Conservation (phyloP, 2,329 filamentous ascomycete species). For the Paecilomyces formosus region DNA sequence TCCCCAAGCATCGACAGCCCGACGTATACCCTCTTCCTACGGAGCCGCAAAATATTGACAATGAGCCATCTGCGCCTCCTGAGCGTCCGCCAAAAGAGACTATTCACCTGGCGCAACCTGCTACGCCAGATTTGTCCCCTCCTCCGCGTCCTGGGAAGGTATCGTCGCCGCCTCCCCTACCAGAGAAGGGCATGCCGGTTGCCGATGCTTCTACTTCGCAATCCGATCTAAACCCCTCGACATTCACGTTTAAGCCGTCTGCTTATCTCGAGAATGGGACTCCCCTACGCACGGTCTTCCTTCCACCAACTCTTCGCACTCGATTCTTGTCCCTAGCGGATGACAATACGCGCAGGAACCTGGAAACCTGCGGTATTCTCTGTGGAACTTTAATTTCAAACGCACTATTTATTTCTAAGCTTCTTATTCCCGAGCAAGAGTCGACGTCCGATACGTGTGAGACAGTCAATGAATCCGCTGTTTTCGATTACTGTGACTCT, state of each 20-base stretch:
- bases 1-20: conserved; percentile 29
- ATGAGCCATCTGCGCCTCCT: conserved; percentile 20
- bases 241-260: conserved; percentile 73
- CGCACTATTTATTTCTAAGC: conserved; percentile 79
- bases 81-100: conserved; percentile 33
- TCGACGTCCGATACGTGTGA: conserved; percentile 92
- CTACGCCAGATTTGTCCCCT: conserved; percentile 11
- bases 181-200: conserved; percentile 16
- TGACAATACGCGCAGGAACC: conserved; percentile 68
- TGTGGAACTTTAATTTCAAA: conserved; percentile 88
- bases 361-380: conserved; percentile 93
- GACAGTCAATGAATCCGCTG: conserved; percentile 73
- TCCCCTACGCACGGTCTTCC: conserved; percentile 78
- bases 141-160: conserved; percentile 21
- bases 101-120: conserved; percentile 7
- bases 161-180: conserved; percentile 13
- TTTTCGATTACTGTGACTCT: conserved; percentile 83
- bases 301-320: conserved; percentile 66
- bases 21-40: conserved; percentile 15
- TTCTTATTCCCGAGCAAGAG: conserved; percentile 86
- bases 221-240: conserved; percentile 36
- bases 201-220: conserved; percentile 11
- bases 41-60: conserved; percentile 8
- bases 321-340: conserved; percentile 68
- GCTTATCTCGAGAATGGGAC: conserved; percentile 86